Conservation (phyloP, 2,329 filamentous ascomycete genomes). For the Magnaporthiopsis poae region DNA sequence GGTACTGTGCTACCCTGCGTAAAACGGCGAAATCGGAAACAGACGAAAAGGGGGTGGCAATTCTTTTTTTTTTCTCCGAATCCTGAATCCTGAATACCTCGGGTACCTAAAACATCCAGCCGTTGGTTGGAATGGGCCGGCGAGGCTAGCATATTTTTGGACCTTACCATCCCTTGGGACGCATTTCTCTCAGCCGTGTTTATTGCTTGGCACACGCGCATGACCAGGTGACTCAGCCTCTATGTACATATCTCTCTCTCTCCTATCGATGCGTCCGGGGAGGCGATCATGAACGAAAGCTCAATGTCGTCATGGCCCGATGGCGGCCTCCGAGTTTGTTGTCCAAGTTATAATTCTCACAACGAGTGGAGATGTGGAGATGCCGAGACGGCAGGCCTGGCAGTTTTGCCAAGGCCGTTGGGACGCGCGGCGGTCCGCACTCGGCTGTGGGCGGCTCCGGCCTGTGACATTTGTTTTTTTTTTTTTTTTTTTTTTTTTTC, state of each 20-base stretch:
- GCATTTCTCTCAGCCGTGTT: background rate
- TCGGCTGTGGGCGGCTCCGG: background rate
- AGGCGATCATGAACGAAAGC: background rate
- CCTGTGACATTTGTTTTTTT: background rate
- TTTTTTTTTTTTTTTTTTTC: background rate
- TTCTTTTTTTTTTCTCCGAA: background rate
- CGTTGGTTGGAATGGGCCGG: background rate
- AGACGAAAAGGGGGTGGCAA: background rate
- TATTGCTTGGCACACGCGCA: background rate
- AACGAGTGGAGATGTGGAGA: background rate
- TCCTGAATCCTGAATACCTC: background rate
- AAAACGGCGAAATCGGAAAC: background rate
- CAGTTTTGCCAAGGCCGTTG: background rate
- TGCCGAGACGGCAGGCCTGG: background rate
- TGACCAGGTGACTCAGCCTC: background rate
- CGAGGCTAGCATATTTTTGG: too few species aligned
- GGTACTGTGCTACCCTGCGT: too few species aligned
- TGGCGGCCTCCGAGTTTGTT: background rate
- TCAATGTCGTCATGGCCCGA: background rate
- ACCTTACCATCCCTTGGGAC: background rate
- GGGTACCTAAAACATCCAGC: background rate
- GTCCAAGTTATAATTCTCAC: too few species aligned
- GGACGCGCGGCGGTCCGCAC: background rate
- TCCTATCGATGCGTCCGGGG: background rate
- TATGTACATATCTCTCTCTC: background rate